A percentile compares a stretch with the other conserved stretches of the same genome.
These are phyloP conservation scores for Myochromella boudieri DNA, from an alignment of 768 basidiomycete genomes.

Conservation along the genomic window DNA sequence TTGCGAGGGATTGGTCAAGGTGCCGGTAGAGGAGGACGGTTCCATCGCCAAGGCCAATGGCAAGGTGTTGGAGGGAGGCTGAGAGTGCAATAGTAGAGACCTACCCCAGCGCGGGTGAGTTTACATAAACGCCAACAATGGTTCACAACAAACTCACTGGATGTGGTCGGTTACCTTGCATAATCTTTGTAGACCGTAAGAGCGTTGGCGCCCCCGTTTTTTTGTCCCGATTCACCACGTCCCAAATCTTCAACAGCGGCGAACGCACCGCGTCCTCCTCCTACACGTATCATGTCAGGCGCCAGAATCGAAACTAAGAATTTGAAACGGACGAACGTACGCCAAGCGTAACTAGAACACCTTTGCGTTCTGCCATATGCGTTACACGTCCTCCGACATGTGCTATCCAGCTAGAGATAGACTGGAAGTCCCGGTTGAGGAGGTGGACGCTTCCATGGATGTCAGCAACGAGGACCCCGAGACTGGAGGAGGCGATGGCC, in stretches of 20 bases:
- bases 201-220: constrained; percentile 60
- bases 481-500: constrained; percentile 57
- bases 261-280: constrained; percentile 72
- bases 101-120: constrained; percentile 30
- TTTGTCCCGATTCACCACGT: constrained; percentile 70
- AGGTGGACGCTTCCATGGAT: constrained; percentile 83
- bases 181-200: constrained; percentile 75
- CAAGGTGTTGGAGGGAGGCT: constrained; percentile 74
- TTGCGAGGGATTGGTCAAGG: constrained; percentile 83
- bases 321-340: constrained; percentile 44
- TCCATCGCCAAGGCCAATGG: constrained; percentile 93
- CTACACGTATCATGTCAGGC: constrained; percentile 33
- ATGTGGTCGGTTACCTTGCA: constrained; percentile 74
- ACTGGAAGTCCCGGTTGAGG: constrained; percentile 73
- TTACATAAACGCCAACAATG: neutral
- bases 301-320: constrained; percentile 8
- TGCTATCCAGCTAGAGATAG: constrained; percentile 73
- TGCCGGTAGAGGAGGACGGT: constrained; percentile 90
- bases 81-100: constrained; percentile 83
- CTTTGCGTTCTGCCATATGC: constrained; percentile 81
- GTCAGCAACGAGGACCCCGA: constrained; percentile 77
- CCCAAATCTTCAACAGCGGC: constrained; percentile 87
- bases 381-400: constrained; percentile 80
- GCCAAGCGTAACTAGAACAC: constrained; percentile 85
- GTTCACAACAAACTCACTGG: constrained; percentile 46